Conservation (phyloP, 106 monocot genomes). For the Acorus calamus region DNA sequence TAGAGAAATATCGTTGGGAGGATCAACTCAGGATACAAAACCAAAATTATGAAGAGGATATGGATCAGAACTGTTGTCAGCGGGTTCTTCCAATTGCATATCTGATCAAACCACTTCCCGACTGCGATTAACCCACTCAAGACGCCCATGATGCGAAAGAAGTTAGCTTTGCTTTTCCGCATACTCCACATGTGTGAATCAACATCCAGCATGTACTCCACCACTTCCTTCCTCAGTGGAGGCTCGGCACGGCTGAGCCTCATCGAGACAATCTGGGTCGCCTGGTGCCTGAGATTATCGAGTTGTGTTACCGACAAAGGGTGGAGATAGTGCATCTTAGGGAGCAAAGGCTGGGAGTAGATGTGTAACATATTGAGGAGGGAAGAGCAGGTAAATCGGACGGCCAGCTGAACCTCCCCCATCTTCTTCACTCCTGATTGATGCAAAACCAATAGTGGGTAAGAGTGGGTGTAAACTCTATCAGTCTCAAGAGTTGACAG, state of each 20-base stretch:
- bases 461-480: too few species aligned
- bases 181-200: constrained; percentile 13
- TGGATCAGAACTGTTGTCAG: constrained; percentile 4
- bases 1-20: too few species aligned
- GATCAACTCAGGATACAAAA: not conserved
- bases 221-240: constrained; percentile 4
- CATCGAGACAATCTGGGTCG: not conserved
- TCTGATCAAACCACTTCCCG: constrained; percentile 6
- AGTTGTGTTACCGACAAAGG: constrained; percentile 1
- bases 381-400: too few species aligned
- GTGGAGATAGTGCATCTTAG: constrained; percentile 5
- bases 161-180: constrained; percentile 13
- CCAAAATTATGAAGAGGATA: constrained; percentile 5
- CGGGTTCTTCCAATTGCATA: constrained; percentile 6
- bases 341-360: not conserved
- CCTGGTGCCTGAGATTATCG: constrained; percentile 4
- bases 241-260: constrained; percentile 6
- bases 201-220: constrained; percentile 6
- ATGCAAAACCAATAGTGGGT: too few species aligned
- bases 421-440: too few species aligned
- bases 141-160: not conserved
- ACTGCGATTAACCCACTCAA: constrained; percentile 6
- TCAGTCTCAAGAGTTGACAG: too few species aligned
- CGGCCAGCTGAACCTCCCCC: too few species aligned
- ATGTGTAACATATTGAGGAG: too few species aligned